Conservation (phyloP, 2,329 filamentous ascomycete genomes). For the Claviceps sp. region DNA sequence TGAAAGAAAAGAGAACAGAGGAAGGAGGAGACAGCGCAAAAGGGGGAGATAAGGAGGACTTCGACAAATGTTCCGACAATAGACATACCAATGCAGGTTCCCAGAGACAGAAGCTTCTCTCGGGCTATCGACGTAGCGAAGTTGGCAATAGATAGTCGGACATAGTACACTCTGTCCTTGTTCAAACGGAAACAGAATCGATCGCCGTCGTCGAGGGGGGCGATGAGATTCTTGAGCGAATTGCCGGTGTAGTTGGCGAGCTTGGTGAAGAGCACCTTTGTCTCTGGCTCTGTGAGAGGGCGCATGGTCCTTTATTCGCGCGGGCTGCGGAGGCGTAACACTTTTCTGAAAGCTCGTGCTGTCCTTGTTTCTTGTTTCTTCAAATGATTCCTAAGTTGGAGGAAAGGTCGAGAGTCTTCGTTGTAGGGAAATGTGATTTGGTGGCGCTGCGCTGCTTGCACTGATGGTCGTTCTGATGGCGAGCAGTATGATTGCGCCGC, state of each 20-base stretch:
- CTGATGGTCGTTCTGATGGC: background rate
- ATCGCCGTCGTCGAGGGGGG: constrained; percentile 57
- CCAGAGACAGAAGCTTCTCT: constrained; percentile 72
- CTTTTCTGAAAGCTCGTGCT: background rate
- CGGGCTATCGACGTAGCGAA: constrained; percentile 75
- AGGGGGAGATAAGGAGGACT: too few relatives aligned
- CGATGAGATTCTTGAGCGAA: constrained; percentile 74
- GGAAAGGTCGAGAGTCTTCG: background rate
- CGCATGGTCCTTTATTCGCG: constrained; percentile 43
- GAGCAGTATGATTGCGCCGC: background rate
- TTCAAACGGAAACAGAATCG: constrained; percentile 79
- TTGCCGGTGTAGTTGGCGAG: constrained; percentile 86
- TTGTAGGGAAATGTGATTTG: background rate
- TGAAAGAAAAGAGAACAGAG: background rate
- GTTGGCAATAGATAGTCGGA: constrained; percentile 80
- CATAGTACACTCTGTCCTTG: constrained; percentile 79
- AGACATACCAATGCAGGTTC: constrained; percentile 58
- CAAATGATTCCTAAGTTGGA: background rate
- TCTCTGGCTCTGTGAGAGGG: constrained; percentile 66
- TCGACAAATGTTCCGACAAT: too few relatives aligned
- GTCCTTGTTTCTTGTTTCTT: background rate
- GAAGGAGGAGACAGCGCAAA: constrained; percentile 6
- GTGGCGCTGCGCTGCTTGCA: background rate
- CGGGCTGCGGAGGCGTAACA: too few relatives aligned
- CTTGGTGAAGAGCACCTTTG: constrained; percentile 76